Evolutionary conservation across 2,329 filamentous ascomycete species (phyloP).

Genomic region (Calonectria crousiana): DNA sequence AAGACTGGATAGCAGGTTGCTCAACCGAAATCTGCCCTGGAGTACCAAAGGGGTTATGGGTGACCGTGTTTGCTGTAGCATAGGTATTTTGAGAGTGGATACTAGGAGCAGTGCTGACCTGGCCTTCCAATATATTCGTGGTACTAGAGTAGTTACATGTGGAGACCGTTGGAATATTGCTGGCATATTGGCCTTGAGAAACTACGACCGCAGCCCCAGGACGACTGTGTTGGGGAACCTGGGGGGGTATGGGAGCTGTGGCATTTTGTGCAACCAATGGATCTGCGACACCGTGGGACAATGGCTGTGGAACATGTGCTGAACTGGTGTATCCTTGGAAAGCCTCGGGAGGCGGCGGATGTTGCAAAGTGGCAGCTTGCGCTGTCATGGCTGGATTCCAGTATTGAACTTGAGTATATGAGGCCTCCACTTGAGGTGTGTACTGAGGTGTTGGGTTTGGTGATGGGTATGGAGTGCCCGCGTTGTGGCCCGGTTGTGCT

Average conservation of each 20-base stretch:
- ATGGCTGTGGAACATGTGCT: neutral
- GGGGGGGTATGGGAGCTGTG: neutral
- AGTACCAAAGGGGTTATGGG: neutral
- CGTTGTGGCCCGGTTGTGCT: neutral
- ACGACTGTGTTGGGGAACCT: neutral
- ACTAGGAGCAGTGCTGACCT: neutral
- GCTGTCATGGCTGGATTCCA: neutral
- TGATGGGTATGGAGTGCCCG: neutral
- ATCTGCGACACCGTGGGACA: neutral
- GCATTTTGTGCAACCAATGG: too few relatives aligned
- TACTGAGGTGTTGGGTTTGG: neutral
- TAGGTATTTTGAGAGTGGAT: neutral
- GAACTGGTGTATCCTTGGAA: neutral
- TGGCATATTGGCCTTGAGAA: neutral
- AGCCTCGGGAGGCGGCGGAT: neutral
- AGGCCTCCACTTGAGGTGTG: neutral
- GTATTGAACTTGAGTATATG: neutral
- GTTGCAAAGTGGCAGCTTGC: neutral
- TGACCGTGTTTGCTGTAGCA: neutral
- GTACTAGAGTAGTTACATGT: neutral
- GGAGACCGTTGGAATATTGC: neutral
- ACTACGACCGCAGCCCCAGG: neutral
- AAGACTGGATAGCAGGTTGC: neutral
- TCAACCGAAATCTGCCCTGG: neutral
- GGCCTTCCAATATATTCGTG: neutral